Evolutionary conservation across 2,329 filamentous ascomycete genomes (phyloP).

Genomic region (Arthrocladium fulminans): DNA sequence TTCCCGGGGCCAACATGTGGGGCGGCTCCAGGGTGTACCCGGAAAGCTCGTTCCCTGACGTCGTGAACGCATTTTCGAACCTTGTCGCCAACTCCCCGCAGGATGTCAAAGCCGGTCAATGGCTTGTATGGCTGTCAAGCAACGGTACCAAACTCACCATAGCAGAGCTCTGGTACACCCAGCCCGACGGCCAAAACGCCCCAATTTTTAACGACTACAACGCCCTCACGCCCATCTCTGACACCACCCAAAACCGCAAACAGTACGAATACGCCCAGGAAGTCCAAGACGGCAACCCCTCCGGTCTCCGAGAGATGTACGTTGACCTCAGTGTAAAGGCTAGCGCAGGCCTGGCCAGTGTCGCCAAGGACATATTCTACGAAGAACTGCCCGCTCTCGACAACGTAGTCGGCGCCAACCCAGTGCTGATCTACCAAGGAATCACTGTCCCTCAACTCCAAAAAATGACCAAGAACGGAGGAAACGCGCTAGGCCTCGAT

Average conservation of each 20-base stretch:
- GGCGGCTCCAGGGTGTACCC: slow-evolving; percentile 55
- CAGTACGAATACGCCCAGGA: background rate
- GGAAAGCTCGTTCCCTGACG: slow-evolving; percentile 42
- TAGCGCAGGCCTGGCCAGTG: background rate
- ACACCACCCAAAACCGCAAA: background rate
- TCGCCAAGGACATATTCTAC: slow-evolving; percentile 4
- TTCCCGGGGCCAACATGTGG: background rate
- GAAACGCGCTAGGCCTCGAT: slow-evolving; percentile 2
- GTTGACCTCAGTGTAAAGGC: background rate
- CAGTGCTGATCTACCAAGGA: background rate
- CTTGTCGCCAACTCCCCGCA: background rate
- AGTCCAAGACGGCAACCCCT: background rate
- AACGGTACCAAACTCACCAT: background rate
- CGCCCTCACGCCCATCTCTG: background rate
- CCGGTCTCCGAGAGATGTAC: background rate
- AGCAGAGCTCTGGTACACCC: too few relatives aligned
- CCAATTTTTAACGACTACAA: background rate
- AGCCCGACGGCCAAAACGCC: too few relatives aligned
- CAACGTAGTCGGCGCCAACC: slow-evolving; percentile 2
- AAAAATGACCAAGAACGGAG: slow-evolving; percentile 1
- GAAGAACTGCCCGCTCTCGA: background rate
- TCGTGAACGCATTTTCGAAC: slow-evolving; percentile 15
- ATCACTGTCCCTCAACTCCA: background rate
- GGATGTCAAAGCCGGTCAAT: background rate
- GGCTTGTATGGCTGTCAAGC: background rate